Conservation (phyloP, 306 rosid species). For the Rosa lucieae region DNA sequence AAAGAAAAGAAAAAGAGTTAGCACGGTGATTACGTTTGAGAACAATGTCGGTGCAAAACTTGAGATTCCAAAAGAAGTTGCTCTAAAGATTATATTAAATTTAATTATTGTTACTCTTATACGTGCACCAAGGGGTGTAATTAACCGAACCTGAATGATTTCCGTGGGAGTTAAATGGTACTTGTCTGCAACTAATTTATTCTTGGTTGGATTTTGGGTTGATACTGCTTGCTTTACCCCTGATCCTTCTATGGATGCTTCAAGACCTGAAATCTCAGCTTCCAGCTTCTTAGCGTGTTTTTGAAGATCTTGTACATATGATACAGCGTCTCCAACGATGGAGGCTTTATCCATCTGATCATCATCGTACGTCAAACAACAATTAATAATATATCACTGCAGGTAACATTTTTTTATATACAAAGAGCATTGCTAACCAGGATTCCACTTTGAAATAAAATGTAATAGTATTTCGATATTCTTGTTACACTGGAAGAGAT, state of each 20-base stretch:
- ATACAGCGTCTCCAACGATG: conserved; percentile 82
- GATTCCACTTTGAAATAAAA: too few species aligned
- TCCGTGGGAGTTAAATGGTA: conserved; percentile 40
- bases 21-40: background rate
- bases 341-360: conserved; percentile 95
- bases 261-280: conserved; percentile 66
- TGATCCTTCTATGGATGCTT: conserved; percentile 51
- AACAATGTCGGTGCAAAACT: background rate
- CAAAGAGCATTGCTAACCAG: background rate
- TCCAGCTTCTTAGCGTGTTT: conserved; percentile 66
- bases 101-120: background rate
- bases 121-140: background rate
- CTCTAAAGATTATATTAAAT: background rate
- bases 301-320: conserved; percentile 71
- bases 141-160: conserved; percentile 54
- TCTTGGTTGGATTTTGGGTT: conserved; percentile 27
- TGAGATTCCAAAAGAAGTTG: background rate
- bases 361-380: background rate
- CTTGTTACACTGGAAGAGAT: background rate
- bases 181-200: conserved; percentile 23
- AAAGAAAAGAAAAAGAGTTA: background rate
- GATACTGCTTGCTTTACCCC: conserved; percentile 45
- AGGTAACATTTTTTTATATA: background rate
- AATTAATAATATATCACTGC: background rate
- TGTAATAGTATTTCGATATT: background rate